Base-by-base conservation (phyloP, 2,329 filamentous ascomycete genomes). In the Fusarium liriodendri region DNA sequence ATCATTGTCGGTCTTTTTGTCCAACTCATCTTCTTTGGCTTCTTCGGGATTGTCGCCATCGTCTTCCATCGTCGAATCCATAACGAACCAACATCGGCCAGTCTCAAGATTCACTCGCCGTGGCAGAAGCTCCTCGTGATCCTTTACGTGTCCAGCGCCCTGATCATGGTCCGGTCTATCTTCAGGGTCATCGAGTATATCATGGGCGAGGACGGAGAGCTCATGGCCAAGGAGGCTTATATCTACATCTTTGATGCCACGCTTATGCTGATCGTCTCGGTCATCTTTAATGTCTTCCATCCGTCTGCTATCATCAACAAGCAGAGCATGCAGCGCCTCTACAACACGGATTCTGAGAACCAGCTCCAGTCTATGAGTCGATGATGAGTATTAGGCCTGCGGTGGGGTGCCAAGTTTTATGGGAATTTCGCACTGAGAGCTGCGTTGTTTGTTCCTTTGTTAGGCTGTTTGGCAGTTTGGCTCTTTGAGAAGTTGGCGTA, bases 1-100 rank as follows among this genome's bases (percentile, higher is more conserved):
- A 85, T 90, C 8, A 79, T 90, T 6, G 84, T 71, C 1, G 89
- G 89, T 6, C 79, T 91, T 1, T 78, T 85, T 3, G 75, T 90
- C 2, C 89, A 91, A 71, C 82, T 91, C 5, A 38, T 88, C 14
- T 84, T 87, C 62, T 89, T 91, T 57, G 81, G 82, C 2, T 78
- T 89, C 54, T 91, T 91, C 71, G 79, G 89, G 14, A 58, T 85
- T 0, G 81, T 85, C 0, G 82, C 86, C 0, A 69, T 83, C 2
- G 70, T 85, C 0, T 89, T 89, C 74, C 85, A 89, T 67, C 64
- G 64, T 4, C 70, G 77, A 6, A 70, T 78, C 37, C 25, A 55
- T n/a, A 29, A 11, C n/a, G n/a, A 57, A 1, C 66, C 62, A 9
- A 59, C 62, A 18, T 29, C n/a, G 8, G 47, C 10, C 14, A 68